Conservation (phyloP, 345 rosid genomes). For the Arabidopsis arenosa region DNA sequence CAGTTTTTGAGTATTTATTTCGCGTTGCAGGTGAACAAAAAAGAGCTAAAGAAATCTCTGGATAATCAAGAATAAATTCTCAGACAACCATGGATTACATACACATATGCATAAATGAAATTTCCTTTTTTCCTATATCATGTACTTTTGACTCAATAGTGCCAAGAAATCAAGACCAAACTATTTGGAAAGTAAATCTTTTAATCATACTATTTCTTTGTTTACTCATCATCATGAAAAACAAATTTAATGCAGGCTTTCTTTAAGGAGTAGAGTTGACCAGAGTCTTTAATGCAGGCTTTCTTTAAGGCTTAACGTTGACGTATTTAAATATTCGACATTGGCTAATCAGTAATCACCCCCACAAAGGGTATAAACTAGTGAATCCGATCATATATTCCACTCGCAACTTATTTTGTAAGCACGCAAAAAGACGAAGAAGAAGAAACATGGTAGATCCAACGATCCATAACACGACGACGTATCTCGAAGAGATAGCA, state of each 20-base stretch:
- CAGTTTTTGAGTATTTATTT: not conserved
- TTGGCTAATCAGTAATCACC: not conserved
- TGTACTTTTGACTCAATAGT: slow-evolving; percentile 2
- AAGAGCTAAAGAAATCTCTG: slow-evolving; percentile 78
- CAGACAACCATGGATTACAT: slow-evolving; percentile 18
- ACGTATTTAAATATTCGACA: not conserved
- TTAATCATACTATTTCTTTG: not conserved
- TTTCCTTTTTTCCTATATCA: not conserved
- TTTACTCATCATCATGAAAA: not conserved
- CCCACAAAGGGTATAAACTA: not conserved
- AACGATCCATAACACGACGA: not conserved
- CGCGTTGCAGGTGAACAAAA: slow-evolving; percentile 81
- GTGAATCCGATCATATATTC: not conserved
- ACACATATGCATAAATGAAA: not conserved
- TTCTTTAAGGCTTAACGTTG: too few species aligned
- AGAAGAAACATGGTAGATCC: slow-evolving; percentile 21
- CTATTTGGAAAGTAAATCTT: slow-evolving; percentile 24
- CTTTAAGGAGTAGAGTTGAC: not conserved
- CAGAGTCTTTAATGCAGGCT: not conserved
- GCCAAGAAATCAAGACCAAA: slow-evolving; percentile 8
- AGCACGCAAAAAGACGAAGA: not conserved
- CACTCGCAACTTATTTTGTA: not conserved
- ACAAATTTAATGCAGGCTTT: not conserved
- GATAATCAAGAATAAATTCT: slow-evolving; percentile 45
- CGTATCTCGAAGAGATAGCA: slow-evolving; percentile 28